Base-by-base conservation (phyloP, 768 basidiomycete genomes). In the Pleurotus tuoliensis region DNA sequence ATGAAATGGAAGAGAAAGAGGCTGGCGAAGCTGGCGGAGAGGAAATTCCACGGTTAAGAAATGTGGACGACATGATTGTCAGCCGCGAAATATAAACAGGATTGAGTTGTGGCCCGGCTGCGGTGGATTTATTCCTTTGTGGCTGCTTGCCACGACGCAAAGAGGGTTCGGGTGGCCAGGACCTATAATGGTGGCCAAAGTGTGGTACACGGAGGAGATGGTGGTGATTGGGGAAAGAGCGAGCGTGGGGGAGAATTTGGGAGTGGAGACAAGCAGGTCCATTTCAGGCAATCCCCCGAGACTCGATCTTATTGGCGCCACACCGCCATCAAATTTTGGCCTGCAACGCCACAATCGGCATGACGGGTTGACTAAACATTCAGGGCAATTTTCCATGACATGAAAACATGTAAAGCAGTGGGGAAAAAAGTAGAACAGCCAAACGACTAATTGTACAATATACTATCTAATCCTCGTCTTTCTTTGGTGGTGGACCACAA, bases 401-500 rank as follows among this genome's bases (percentile, higher is more conserved):
- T 47, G 43, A 44, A 44, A 15, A 44, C 43, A n/a, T n/a, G 27
- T 34, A 16, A 34, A 37, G 30, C 30, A 34, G 30, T 34, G 30
- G 4, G 30, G 9, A 11, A 34, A 24, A 25, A n/a, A 40, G 27
- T n/a, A 16, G 37, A 39, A 41, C 51, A 25, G 37, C 30, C 30
- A 20, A 52, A 15, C 27, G 27, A n/a, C 27, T 27, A n/a, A 16
- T 25, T 30, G 15, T 44, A 16, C n/a, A 16, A 38, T 16, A 34
- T n/a, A 13, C 51, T 20, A 52, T 52, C 39, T 59, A 86, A 66
- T 89, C 87, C 30, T 96, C 94, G 56, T 94, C 92, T 72, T 95
- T 95, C 41, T 81, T 82, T 4, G 93, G 93, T 18, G 93, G 93
- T 30, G 92, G 92, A 0, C 94, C 94, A 65, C 94, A 96, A 15